Evolutionary conservation across 371 early-diverging fungal species (phyloP).

Genomic region (Funneliformis caledonium): DNA sequence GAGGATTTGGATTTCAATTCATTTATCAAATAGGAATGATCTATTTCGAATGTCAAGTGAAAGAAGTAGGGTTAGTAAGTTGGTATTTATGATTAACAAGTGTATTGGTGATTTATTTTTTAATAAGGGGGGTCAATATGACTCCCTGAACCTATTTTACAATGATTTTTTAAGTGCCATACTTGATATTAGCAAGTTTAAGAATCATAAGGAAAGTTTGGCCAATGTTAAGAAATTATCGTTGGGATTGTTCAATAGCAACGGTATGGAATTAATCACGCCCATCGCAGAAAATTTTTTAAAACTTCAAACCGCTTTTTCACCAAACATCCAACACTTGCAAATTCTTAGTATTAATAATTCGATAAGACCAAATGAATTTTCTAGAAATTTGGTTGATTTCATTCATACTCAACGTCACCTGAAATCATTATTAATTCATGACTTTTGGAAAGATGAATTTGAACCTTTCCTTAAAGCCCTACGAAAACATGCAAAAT

Average conservation of each 20-base stretch:
- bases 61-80: not conserved
- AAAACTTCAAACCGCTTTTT: not conserved
- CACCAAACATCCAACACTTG: not conserved
- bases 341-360: not conserved
- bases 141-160: not conserved
- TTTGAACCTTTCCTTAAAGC: not conserved
- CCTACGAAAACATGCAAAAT: not conserved
- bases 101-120: not conserved
- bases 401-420: not conserved
- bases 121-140: not conserved
- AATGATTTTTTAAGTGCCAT: not conserved
- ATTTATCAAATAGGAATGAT: too few relatives aligned
- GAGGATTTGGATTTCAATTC: not conserved
- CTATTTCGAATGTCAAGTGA: too few relatives aligned
- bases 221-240: not conserved
- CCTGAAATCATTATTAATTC: not conserved
- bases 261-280: too few relatives aligned
- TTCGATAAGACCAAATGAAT: not conserved
- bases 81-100: not conserved
- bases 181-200: not conserved
- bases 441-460: not conserved
- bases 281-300: not conserved
- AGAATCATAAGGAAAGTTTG: not conserved
- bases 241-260: not conserved
- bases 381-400: not conserved